Evolutionary conservation across 495 filamentous ascomycete genomes (phyloP), one percentile per base, ranked within the genome.

Genomic region (Daldinia caldariorum): DNA sequence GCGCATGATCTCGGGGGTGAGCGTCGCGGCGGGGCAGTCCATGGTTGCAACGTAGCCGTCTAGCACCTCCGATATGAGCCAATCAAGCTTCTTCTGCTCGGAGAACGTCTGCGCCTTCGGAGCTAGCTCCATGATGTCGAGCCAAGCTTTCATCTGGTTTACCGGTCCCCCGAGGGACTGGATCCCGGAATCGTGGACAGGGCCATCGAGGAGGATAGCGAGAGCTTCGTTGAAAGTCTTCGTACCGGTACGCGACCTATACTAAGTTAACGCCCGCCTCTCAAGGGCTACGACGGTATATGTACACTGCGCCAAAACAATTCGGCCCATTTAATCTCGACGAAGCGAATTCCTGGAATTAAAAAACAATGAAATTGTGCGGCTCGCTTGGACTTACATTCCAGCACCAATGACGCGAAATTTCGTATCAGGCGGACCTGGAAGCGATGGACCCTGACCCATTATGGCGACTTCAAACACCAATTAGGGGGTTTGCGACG

Each of bases 1-100:
- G 54, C 74, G 72, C 72, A 77, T 74, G 47, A 81, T 76, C 61
- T 81, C 76, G 50, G 73, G 77, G 29, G 77, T 77, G 31, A 78
- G 73, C 26, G 72, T 74, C 45, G 74, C 74, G 26, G 68, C 70
- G 16, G 78, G 79, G 43, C 71, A 74, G 58, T 80, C 78, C 69
- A 79, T 80, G 43, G 70, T 75, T 53, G 74, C 79, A 51, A 79
- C 78, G 59, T 79, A 81, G 61, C 79, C 79, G 49, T 75, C 75
- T 18, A 78, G 73, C 20, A 72, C 61, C 5, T 76, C 69, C 32
- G 72, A 63, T 26, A 80, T 60, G 38, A 76, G 72, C 72, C 74
- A 76, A 68, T 74, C 72, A 57, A 76, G 72, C 50, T 76, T 76
- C 37, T 74, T 76, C 69, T 76, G 63, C 29, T 74, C 74, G 0